These are phyloP conservation scores for Calocera viscosa DNA, from an alignment of 768 basidiomycete species.

Conservation along the genomic window DNA sequence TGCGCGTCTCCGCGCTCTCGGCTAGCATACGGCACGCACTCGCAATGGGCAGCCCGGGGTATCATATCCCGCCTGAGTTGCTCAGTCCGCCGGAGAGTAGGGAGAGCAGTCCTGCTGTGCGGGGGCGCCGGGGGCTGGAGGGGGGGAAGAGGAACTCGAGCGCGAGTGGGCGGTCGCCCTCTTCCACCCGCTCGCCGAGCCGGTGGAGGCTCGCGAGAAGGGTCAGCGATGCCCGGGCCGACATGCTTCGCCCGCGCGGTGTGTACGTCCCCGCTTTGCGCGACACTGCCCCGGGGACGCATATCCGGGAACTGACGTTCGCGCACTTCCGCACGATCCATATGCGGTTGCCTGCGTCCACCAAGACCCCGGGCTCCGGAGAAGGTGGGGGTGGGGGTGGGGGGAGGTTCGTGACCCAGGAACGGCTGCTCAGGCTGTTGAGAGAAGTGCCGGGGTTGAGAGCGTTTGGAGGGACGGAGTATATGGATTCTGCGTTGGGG, in stretches of 20 bases:
- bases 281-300: slow-evolving; percentile 64
- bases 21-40: slow-evolving; percentile 9
- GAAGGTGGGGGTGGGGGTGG: not conserved
- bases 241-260: slow-evolving; percentile 49
- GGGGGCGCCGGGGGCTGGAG: slow-evolving; percentile 28
- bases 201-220: slow-evolving; percentile 72
- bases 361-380: slow-evolving; percentile 51
- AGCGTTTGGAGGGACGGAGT: slow-evolving; percentile 92
- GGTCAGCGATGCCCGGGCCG: slow-evolving; percentile 66
- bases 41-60: slow-evolving; percentile 11
- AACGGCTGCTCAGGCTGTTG: slow-evolving; percentile 5
- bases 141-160: not conserved
- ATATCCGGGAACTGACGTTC: slow-evolving; percentile 80
- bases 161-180: not conserved
- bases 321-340: slow-evolving; percentile 96
- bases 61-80: slow-evolving; percentile 51
- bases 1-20: not conserved
- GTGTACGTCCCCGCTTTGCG: slow-evolving; percentile 59
- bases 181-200: slow-evolving; percentile 68
- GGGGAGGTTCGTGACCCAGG: not conserved
- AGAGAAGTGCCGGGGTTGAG: slow-evolving; percentile 75
- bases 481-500: slow-evolving; percentile 90
- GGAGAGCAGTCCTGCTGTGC: slow-evolving; percentile 66
- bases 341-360: slow-evolving; percentile 72
- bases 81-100: slow-evolving; percentile 70